Evolutionary conservation across 441 rosid genomes (phyloP), one percentile per base, ranked within the genome.

Genomic region (Adansonia madagascariensis): DNA sequence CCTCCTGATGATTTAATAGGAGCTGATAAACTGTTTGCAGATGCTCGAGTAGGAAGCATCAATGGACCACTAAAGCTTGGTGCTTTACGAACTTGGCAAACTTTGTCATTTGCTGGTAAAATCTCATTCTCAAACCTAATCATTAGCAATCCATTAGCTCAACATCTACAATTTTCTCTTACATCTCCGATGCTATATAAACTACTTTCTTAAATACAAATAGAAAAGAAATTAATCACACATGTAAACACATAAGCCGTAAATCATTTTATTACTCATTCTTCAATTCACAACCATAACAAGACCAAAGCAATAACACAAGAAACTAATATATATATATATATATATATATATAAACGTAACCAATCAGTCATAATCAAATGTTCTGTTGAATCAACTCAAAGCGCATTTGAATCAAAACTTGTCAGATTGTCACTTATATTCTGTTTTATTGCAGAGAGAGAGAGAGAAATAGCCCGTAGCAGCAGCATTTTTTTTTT

Each of bases 51-150:
- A 73, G 99, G 88, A 84, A 97, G 98, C 91, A 85, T 91, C 80
- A 97, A 80, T 61, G 99, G 99, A 80, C 98, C 98, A 78, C 99
- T 94, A 83, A 97, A 91, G 85, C 95, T 94, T 18, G 98, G 98
- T 74, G 86, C 90, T 86, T 86, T 92, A 64, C 90, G 90, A 77
- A 81, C 84, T 70, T 88, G 82, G 76, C 74, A 84, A 60, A 78
- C 73, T 79, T 85, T 89, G 78, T 89, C 97, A 39, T 49, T 59
- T 73, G 71, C 79, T 52, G 66, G 88, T 79, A 83, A 91, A 60
- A 18, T 89, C 80, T 92, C 98, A 78, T 66, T 84, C 81, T 92
- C 98, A 80, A 73, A 82, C 88, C 99, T 97, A 77, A 70, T 72
- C 79, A 79, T 74, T 44, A 47, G 74, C 52, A 63, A 73, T 74